Base-by-base conservation (phyloP, 768 basidiomycete genomes). In the Trametes maxima region DNA sequence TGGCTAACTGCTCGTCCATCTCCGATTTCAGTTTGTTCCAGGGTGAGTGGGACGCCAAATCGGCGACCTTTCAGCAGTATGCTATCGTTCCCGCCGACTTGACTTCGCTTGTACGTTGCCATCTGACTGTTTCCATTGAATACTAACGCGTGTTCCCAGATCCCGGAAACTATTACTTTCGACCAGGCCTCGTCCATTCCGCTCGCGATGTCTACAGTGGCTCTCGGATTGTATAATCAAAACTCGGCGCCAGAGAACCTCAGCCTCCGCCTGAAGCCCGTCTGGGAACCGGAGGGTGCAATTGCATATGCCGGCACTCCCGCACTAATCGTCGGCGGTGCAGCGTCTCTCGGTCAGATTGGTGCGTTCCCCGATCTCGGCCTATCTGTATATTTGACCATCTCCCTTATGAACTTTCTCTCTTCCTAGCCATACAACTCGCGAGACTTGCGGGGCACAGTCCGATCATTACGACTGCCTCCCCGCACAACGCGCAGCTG, bases 161-260 rank as follows among this genome's bases (percentile, higher is more conserved):
- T 76, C n/a, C 75, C 74, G 1, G 36, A 46, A 8, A 68, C 67
- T 45, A 21, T 74, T 36, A 55, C 67, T 0, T 69, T 73, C 57
- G 73, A 73, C 13, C 25, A 72, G 33, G 76, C 72, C 0, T 50
- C 70, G 16, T 65, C 73, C 10, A 64, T 76, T n/a, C 74, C 74
- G 3, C 60, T 71, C 33, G 69, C 62, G 1, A 62, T 74, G 21
- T n/a, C 28, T 13, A 59, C 57, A 3, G 50, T n/a, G 4, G 33
- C 11, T 6, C 37, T 37, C 5, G 42, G 39, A 11, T 37, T 59
- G 6, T 59, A 42, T 39, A 36, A 48, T 11, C 50, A 52, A 11
- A 16, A 14, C 6, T 33, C 57, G 2, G 40, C 40, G 2, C 39
- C 57, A 1, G 33, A 35, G 10, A 44, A 43, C 47, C 40, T 51